phyloP scores from a whole-genome alignment of 345 rosid species.

The Hypericum perforatum region DNA sequence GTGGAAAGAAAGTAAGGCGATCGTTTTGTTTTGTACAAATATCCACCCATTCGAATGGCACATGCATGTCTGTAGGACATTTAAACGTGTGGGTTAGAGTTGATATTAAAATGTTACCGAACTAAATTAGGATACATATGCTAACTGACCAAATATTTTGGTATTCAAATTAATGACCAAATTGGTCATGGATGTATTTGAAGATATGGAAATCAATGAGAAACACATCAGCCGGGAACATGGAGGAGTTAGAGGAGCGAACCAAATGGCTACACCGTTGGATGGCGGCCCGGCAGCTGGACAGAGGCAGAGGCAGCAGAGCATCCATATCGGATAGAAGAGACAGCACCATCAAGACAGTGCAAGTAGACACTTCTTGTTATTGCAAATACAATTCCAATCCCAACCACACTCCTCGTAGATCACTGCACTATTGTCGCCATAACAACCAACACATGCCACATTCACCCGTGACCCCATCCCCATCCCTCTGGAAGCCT shows the following conservation, averaged over 20 bases:
- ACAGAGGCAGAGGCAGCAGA: conserved; percentile 22
- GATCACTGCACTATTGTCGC: conserved; percentile 10
- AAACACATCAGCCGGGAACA: conserved; percentile 51
- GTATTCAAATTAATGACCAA: not conserved
- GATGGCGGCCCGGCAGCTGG: conserved; percentile 79
- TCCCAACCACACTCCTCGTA: conserved; percentile 12
- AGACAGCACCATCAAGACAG: conserved; percentile 34
- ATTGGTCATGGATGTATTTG: not conserved
- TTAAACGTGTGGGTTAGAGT: too few relatives aligned
- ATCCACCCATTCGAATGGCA: too few relatives aligned
- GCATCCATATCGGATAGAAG: conserved; percentile 31
- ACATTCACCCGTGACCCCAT: conserved; percentile 41
- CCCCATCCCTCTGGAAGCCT: conserved; percentile 55
- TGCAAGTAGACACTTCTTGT: conserved; percentile 39
- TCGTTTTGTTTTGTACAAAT: too few relatives aligned
- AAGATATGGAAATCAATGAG: conserved; percentile 57
- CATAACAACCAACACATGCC: conserved; percentile 14
- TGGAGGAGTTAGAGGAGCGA: conserved; percentile 41
- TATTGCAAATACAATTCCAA: conserved; percentile 14
- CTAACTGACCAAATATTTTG: too few relatives aligned
- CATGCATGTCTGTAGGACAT: too few relatives aligned
- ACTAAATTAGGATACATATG: too few relatives aligned
- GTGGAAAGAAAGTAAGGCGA: too few relatives aligned
- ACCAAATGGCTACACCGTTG: conserved; percentile 71
- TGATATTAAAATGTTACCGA: too few relatives aligned